These are phyloP conservation scores for Truncatella angustata DNA, from an alignment of 2,329 filamentous ascomycete genomes.

Conservation along the genomic window DNA sequence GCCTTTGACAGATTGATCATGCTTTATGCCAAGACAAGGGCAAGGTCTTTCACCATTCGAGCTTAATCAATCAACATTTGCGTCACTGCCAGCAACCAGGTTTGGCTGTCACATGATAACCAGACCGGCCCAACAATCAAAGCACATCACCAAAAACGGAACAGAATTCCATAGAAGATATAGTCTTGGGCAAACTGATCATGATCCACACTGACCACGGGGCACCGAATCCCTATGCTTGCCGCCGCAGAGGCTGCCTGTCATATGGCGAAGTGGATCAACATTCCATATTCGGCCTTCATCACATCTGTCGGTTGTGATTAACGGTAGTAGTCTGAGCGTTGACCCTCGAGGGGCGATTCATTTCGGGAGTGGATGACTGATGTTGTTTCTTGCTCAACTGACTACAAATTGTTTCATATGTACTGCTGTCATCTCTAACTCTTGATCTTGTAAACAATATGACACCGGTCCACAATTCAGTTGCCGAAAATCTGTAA, in stretches of 20 bases:
- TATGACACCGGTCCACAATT: no score
- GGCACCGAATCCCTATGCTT: background rate
- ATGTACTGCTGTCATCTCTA: no score
- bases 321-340: background rate
- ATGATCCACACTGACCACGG: background rate
- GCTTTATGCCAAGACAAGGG: background rate
- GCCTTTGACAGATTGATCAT: no score
- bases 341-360: background rate
- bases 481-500: no score
- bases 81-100: background rate
- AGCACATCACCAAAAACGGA: background rate
- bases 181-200: background rate
- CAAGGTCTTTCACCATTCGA: background rate
- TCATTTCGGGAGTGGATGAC: background rate
- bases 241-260: background rate
- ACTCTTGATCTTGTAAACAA: no score
- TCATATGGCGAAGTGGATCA: conserved; percentile 1
- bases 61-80: background rate
- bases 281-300: background rate
- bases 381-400: background rate
- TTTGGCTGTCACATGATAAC: background rate
- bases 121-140: background rate
- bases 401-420: no score
- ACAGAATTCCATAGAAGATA: background rate
- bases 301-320: background rate